phyloP scores from a whole-genome alignment of 495 filamentous ascomycete species.

The Pseudomonodictys pantanalensis region DNA sequence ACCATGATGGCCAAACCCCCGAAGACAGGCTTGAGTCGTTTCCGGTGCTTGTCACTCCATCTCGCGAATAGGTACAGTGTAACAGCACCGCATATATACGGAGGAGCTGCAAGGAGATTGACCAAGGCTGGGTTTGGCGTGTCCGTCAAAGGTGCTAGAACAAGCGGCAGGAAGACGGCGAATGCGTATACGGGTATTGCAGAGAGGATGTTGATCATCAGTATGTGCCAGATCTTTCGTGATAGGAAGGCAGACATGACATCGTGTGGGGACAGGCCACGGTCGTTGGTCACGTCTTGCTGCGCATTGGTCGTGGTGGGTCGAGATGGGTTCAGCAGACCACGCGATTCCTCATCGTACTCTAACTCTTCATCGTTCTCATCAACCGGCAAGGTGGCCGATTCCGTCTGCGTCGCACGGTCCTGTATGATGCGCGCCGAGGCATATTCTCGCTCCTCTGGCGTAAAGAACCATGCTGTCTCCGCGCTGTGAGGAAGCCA shows the following conservation, averaged over 20 bases:
- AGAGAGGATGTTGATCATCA: slow-evolving; percentile 54
- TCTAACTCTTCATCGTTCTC: background rate
- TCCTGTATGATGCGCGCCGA: slow-evolving; percentile 39
- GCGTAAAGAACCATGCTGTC: slow-evolving; percentile 55
- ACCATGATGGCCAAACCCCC: slow-evolving; percentile 48
- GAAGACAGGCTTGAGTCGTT: slow-evolving; percentile 52
- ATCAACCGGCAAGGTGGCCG: background rate
- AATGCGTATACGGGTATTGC: slow-evolving; percentile 54
- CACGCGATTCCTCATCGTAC: slow-evolving; percentile 30
- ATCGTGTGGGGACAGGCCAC: slow-evolving; percentile 47
- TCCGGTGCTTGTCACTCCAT: slow-evolving; percentile 46
- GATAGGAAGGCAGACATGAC: slow-evolving; percentile 49
- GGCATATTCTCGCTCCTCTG: slow-evolving; percentile 47
- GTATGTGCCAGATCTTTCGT: slow-evolving; percentile 53
- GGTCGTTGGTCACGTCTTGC: slow-evolving; percentile 36
- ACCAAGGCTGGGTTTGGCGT: slow-evolving; percentile 42
- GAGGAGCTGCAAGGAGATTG: slow-evolving; percentile 58
- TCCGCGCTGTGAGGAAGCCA: slow-evolving; percentile 52
- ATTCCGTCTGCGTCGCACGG: slow-evolving; percentile 10
- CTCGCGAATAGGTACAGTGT: slow-evolving; percentile 49
- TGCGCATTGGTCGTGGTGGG: background rate
- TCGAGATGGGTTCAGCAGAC: slow-evolving; percentile 22
- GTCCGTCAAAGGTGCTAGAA: slow-evolving; percentile 38
- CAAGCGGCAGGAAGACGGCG: slow-evolving; percentile 55
- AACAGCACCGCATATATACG: slow-evolving; percentile 51